Evolutionary conservation across 306 rosid genomes (phyloP).

Genomic region (Morella rubra): DNA sequence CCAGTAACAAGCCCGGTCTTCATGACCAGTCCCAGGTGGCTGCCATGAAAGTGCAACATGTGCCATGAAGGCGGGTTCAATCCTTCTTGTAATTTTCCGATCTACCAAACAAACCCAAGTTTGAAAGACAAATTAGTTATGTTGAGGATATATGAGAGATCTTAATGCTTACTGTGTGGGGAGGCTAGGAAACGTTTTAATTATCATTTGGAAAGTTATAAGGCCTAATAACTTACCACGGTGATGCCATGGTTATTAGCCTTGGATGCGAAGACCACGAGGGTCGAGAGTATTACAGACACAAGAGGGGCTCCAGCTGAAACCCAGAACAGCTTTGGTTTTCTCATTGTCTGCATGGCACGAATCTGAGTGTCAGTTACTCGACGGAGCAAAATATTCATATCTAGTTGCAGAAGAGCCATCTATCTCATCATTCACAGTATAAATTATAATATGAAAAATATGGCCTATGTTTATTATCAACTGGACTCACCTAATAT

Average conservation of each 20-base stretch:
- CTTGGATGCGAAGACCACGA: conserved; percentile 65
- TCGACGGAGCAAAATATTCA: no score
- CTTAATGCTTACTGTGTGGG: background rate
- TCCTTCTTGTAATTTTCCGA: conserved; percentile 81
- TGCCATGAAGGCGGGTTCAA: conserved; percentile 87
- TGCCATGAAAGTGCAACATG: conserved; percentile 59
- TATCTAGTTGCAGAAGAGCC: no score
- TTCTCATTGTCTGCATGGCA: conserved; percentile 59
- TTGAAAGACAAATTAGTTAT: conserved; percentile 8
- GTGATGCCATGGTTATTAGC: conserved; percentile 78
- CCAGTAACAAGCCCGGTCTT: conserved; percentile 89
- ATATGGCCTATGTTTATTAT: no score
- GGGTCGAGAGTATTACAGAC: conserved; percentile 77
- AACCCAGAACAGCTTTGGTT: conserved; percentile 85
- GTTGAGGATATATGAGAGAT: background rate
- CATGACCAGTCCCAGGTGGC: conserved; percentile 54
- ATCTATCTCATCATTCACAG: no score
- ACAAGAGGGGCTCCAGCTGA: conserved; percentile 93
- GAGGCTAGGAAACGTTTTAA: conserved; percentile 1
- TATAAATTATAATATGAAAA: no score
- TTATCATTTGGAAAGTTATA: background rate
- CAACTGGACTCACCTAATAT: no score
- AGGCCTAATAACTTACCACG: conserved; percentile 42
- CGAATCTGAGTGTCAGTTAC: conserved; percentile 19
- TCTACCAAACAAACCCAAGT: conserved; percentile 45